Percentiles rank a stretch among this genome's conserved stretches.
Evolutionary conservation across 1,284 basidiomycete genomes (phyloP).

Genomic region (Irpex sp.): DNA sequence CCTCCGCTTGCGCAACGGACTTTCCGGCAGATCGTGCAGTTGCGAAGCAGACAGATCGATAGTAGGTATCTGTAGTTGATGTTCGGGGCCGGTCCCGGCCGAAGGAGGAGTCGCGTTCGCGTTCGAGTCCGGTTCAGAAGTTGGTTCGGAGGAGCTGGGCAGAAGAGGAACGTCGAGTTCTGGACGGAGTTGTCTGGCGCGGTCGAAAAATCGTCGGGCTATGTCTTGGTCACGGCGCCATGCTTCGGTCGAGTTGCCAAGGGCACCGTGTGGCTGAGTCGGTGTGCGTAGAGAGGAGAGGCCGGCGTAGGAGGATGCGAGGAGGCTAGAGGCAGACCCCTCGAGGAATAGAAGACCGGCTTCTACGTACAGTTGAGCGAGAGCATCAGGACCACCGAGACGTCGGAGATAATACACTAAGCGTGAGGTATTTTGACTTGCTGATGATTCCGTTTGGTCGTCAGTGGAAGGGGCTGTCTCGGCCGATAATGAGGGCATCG

Average conservation of each 20-base stretch:
- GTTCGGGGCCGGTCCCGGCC: constrained; percentile 16
- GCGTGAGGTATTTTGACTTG: constrained; percentile 33
- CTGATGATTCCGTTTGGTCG: neutral
- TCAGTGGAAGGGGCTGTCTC: constrained; percentile 10
- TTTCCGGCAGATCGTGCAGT: constrained; percentile 15
- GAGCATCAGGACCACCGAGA: constrained; percentile 56
- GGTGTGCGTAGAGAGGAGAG: constrained; percentile 64
- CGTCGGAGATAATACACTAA: constrained; percentile 57
- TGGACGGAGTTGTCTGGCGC: constrained; percentile 55
- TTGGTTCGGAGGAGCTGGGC: constrained; percentile 46
- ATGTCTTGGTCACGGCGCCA: constrained; percentile 70
- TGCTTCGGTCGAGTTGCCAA: constrained; percentile 39
- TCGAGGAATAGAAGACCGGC: constrained; percentile 74
- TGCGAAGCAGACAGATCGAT: constrained; percentile 34
- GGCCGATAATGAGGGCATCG: constrained; percentile 15
- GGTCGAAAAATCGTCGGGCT: constrained; percentile 66
- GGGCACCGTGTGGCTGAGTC: constrained; percentile 21
- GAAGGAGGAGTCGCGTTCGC: neutral
- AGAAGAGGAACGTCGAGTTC: constrained; percentile 64
- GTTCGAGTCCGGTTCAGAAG: constrained; percentile 24
- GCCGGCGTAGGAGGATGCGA: constrained; percentile 67
- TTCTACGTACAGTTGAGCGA: constrained; percentile 72
- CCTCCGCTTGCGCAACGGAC: constrained; percentile 25
- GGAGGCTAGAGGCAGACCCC: constrained; percentile 62
- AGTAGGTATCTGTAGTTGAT: constrained; percentile 25